Base-by-base conservation (phyloP, 2,329 filamentous ascomycete species). In the Ustilaginoidea virens region DNA sequence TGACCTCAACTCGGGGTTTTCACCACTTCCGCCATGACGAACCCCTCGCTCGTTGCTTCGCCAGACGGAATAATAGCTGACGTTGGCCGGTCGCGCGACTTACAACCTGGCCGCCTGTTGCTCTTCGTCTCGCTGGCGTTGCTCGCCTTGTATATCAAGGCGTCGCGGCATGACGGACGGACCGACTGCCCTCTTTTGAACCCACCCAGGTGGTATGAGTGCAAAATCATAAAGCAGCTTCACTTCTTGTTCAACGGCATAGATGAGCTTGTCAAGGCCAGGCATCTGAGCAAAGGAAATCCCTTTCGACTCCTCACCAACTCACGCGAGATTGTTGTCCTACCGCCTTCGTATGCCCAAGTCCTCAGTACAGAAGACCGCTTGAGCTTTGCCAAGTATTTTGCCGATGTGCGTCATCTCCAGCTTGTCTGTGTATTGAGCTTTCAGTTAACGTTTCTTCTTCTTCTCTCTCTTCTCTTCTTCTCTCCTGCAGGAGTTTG, bases 101-200 rank as follows among this genome's bases (percentile, higher is more conserved):
- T 29, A 5, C 23, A 24, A n/a, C 5, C 56, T 11, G 5, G 7
- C 12, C 33, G 17, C 10, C 14, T 34, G 3, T 62, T 69, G 43
- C 51, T 53, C 52, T 60, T 67, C 36, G 64, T 49, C 55, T 66
- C 69, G 53, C 56, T 65, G 30, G 59, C 51, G 56, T 56, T 63
- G 39, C 47, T 35, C n/a, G 27, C 21, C 13, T 11, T 32, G 9
- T 30, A n/a, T 10, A 6, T 28, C 4, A 19, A 19, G 11, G 4
- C 30, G 17, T 11, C 20, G 13, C 28, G 24, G 3, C 28, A 11
- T 11, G 17, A 22, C 19, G 7, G 14, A 19, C 17, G 17, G 9
- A 13, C 10, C 17, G 24, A 26, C n/a, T 23, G 30, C n/a, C 13
- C 28, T 16, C 17, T 30, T 10, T 17, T 32, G 13, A 35, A 35